Evolutionary conservation across 140 eudicot genomes (phyloP).

Genomic region (Ambrosia hybrid): DNA sequence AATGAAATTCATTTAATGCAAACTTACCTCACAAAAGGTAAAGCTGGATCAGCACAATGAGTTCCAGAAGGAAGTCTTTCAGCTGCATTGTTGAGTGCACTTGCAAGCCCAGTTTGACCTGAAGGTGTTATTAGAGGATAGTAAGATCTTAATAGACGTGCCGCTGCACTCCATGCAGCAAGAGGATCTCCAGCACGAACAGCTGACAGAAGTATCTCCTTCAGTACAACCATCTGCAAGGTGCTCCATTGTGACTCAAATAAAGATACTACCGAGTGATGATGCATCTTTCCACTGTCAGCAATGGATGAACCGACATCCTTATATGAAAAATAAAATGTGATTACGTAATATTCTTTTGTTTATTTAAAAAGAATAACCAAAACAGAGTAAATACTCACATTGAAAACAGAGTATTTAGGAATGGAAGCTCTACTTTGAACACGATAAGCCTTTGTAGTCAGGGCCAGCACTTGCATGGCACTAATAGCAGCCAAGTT

Average conservation of each 20-base stretch:
- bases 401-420: slow-evolving; percentile 39
- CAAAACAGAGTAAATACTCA: slow-evolving; percentile 32
- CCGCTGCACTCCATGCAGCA: slow-evolving; percentile 99
- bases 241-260: slow-evolving; percentile 99
- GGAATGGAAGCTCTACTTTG: slow-evolving; percentile 83
- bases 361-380: background rate
- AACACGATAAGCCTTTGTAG: slow-evolving; percentile 93
- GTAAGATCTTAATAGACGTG: slow-evolving; percentile 89
- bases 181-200: slow-evolving; percentile 98
- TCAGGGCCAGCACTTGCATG: slow-evolving; percentile 97
- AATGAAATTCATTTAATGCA: slow-evolving; percentile 2
- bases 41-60: slow-evolving; percentile 94
- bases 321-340: slow-evolving; percentile 32
- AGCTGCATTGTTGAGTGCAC: slow-evolving; percentile 80
- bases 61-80: slow-evolving; percentile 97
- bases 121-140: slow-evolving; percentile 97
- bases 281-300: slow-evolving; percentile 79
- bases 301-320: slow-evolving; percentile 43
- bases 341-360: background rate
- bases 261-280: slow-evolving; percentile 69
- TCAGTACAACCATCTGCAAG: slow-evolving; percentile 93
- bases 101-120: slow-evolving; percentile 94
- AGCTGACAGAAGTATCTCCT: slow-evolving; percentile 94
- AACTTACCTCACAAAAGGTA: slow-evolving; percentile 83
- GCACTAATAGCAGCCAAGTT: slow-evolving; percentile 92